Evolutionary conservation across 257 asterid species (phyloP), one percentile per base, ranked within the genome.

Genomic region (Prunella vulgaris): DNA sequence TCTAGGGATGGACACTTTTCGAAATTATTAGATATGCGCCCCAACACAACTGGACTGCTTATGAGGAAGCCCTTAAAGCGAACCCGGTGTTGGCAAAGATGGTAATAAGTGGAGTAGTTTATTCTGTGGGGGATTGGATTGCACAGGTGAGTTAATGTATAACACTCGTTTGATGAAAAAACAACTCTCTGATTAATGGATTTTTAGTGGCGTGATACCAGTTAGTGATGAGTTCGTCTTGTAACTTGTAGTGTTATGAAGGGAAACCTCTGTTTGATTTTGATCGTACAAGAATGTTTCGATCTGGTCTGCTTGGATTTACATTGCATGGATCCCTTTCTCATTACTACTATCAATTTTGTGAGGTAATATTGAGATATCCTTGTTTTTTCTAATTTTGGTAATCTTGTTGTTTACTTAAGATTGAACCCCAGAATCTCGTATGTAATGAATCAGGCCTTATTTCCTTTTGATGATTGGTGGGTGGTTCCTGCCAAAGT

Each of bases 401-500:
- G 4, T 53, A 18, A 54, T 56, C 59, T 65, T 68, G 60, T 25
- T 20, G 49, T 58, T 33, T 12, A 52, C 65, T 44, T 15, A 17
- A 27, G 51, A 20, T 10, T 25, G 27, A 38, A 9, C 0, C 33
- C 7, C 9, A 10, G 44, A 58, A 44, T 44, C 40, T 24, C 21
- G 14, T 33, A 21, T 60, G 7, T 20, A n/a, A n/a, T n/a, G n/a
- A n/a, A n/a, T 53, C 83, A 90, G 97, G 93, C 89, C 68, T 83
- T 91, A 54, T 87, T 91, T 74, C 97, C 97, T 60, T 85, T 77
- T 54, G 72, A 91, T 5, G 95, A 82, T 72, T 91, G 97, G 97
- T 91, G 97, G 95, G 96, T 91, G 70, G 95, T 91, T 80, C 96
- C 97, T n/a, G 90, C 70, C 5, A 91, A 91, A 79, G 97, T 91